Evolutionary conservation across 2,329 filamentous ascomycete genomes (phyloP).

Genomic region (Calonectria ilicicola): DNA sequence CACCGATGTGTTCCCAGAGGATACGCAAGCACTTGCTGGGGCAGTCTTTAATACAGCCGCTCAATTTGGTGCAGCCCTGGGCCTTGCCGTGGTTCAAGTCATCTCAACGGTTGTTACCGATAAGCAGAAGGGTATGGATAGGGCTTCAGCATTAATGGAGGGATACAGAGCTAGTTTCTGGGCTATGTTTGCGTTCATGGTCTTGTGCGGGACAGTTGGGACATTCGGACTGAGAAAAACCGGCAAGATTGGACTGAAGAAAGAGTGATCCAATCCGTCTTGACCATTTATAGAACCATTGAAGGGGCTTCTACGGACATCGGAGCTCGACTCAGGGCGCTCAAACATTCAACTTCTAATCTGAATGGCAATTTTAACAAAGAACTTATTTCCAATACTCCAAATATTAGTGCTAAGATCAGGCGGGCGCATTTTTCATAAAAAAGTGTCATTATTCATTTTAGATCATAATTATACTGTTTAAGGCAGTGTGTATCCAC

Average conservation of each 20-base stretch:
- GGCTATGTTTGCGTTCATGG: conserved; percentile 58
- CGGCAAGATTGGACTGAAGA: conserved; percentile 59
- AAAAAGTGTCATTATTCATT: not conserved
- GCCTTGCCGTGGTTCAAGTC: conserved; percentile 61
- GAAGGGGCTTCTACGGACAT: not conserved
- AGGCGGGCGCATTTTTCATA: not conserved
- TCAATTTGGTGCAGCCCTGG: conserved; percentile 68
- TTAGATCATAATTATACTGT: not conserved
- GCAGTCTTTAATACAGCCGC: conserved; percentile 70
- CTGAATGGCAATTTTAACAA: too few species aligned
- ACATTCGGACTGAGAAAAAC: conserved; percentile 53
- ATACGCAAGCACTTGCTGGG: conserved; percentile 68
- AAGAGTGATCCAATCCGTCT: conserved; percentile 31
- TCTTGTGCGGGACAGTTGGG: conserved; percentile 51
- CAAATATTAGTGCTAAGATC: too few species aligned
- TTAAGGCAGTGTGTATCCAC: conserved; percentile 40
- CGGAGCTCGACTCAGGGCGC: too few species aligned
- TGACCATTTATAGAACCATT: not conserved
- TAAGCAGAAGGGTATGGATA: conserved; percentile 37
- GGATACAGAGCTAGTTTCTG: conserved; percentile 63
- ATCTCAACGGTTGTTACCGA: conserved; percentile 53
- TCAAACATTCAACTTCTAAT: too few species aligned
- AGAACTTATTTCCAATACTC: too few species aligned
- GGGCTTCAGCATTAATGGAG: conserved; percentile 51
- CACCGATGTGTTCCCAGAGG: conserved; percentile 63